Evolutionary conservation across 345 rosid species (phyloP).

Genomic region (Syzygium grande): DNA sequence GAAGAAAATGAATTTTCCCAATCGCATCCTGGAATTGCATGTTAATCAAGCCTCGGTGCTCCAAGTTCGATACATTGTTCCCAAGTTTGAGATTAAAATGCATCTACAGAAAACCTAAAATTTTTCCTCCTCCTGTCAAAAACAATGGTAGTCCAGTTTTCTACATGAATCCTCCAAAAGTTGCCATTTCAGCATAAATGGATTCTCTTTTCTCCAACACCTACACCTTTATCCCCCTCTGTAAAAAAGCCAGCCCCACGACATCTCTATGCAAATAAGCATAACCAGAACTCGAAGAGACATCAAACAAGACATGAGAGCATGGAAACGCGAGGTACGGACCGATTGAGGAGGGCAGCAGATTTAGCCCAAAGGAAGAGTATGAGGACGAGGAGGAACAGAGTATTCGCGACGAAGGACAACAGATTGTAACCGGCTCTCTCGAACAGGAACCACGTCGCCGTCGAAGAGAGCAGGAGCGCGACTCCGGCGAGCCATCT

Average conservation of each 20-base stretch:
- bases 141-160: not conserved
- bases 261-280: not conserved
- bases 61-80: not conserved
- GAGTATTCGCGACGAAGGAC: slow-evolving; percentile 65
- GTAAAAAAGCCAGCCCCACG: not conserved
- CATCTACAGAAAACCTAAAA: not conserved
- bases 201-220: not conserved
- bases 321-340: not conserved
- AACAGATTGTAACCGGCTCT: slow-evolving; percentile 68
- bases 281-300: not conserved
- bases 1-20: not conserved
- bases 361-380: slow-evolving; percentile 98
- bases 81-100: not conserved
- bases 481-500: slow-evolving; percentile 39
- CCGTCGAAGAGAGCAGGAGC: slow-evolving; percentile 43
- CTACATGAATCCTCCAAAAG: not conserved
- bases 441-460: slow-evolving; percentile 71
- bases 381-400: slow-evolving; percentile 60
- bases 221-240: not conserved
- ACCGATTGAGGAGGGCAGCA: slow-evolving; percentile 93
- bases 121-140: not conserved
- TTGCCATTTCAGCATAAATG: not conserved
- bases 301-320: not conserved
- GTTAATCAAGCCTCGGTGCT: not conserved
- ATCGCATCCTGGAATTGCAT: not conserved